phyloP scores from a whole-genome alignment of 2,329 filamentous ascomycete species.

The Colletotrichum sp. region DNA sequence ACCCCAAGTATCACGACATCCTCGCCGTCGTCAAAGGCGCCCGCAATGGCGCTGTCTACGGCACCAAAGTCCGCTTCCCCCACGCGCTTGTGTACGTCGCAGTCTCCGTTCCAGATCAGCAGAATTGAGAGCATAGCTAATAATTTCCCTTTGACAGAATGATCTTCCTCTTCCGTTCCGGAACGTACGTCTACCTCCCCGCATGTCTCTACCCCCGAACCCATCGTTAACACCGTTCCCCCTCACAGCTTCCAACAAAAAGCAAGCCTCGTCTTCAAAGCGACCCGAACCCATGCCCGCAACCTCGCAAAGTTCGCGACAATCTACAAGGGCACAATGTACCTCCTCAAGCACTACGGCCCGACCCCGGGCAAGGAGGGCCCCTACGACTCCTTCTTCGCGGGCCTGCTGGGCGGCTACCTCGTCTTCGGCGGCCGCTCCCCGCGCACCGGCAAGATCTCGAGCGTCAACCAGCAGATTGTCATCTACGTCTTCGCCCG shows the following conservation, averaged over 20 bases:
- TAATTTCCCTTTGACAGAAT: slow-evolving; percentile 60
- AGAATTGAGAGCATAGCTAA: neutral
- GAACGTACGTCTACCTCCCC: slow-evolving; percentile 65
- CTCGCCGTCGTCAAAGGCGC: slow-evolving; percentile 89
- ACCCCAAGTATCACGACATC: slow-evolving; percentile 84
- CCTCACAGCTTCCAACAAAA: slow-evolving; percentile 72
- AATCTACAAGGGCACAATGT: slow-evolving; percentile 85
- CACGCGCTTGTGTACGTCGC: slow-evolving; percentile 80
- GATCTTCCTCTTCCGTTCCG: slow-evolving; percentile 95
- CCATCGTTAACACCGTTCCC: slow-evolving; percentile 23
- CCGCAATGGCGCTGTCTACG: slow-evolving; percentile 96
- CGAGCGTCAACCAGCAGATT: slow-evolving; percentile 92
- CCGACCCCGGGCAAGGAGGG: slow-evolving; percentile 67
- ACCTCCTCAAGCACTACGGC: slow-evolving; percentile 71
- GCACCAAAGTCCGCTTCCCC: slow-evolving; percentile 96
- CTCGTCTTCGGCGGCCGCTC: slow-evolving; percentile 80
- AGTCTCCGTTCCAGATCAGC: slow-evolving; percentile 20
- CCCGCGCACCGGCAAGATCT: slow-evolving; percentile 69
- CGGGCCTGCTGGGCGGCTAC: slow-evolving; percentile 89
- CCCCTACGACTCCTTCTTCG: slow-evolving; percentile 83
- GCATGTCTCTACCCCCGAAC: neutral
- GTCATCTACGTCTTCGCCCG: slow-evolving; percentile 97
- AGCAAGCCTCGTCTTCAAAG: slow-evolving; percentile 75
- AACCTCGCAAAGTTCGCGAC: slow-evolving; percentile 92
- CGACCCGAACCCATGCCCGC: slow-evolving; percentile 86